Percentiles rank a stretch among this genome's conserved stretches.
phyloP scores from a whole-genome alignment of 2,329 filamentous ascomycete species.

The Nigrograna mackinnonii region DNA sequence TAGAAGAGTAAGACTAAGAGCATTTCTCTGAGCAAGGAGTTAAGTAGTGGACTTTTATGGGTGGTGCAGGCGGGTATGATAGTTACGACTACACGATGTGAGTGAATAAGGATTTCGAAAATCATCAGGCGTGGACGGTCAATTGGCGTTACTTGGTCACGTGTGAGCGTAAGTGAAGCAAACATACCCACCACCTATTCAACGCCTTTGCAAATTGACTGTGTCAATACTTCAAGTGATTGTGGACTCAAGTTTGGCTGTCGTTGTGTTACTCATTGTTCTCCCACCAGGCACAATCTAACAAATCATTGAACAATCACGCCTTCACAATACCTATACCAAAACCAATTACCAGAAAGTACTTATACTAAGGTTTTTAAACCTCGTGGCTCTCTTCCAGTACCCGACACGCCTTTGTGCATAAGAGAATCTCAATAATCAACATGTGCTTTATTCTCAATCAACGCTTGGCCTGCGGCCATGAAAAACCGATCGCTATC shows the following conservation, averaged over 20 bases:
- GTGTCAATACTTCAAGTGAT: too few relatives aligned
- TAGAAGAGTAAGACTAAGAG: too few relatives aligned
- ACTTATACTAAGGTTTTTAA: too few relatives aligned
- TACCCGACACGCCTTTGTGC: not conserved
- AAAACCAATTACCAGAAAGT: not conserved
- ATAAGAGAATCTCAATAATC: not conserved
- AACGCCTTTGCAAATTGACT: too few relatives aligned
- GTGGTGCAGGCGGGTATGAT: not conserved
- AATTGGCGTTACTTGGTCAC: not conserved
- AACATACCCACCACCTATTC: too few relatives aligned
- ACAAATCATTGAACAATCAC: not conserved
- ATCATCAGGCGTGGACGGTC: not conserved
- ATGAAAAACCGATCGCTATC: slow-evolving; percentile 26
- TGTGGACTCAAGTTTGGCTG: too few relatives aligned
- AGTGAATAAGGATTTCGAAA: not conserved
- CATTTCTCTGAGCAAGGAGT: too few relatives aligned
- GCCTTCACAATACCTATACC: not conserved
- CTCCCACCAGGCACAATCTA: too few relatives aligned
- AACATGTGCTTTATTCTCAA: slow-evolving; percentile 30
- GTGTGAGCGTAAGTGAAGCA: too few relatives aligned
- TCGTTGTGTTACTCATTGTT: too few relatives aligned
- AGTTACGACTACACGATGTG: not conserved
- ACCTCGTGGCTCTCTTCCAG: not conserved
- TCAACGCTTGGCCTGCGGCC: slow-evolving; percentile 28
- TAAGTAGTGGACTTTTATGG: too few relatives aligned